phyloP scores from a whole-genome alignment of 2,329 filamentous ascomycete species.

The Dothideomycetes sp. region DNA sequence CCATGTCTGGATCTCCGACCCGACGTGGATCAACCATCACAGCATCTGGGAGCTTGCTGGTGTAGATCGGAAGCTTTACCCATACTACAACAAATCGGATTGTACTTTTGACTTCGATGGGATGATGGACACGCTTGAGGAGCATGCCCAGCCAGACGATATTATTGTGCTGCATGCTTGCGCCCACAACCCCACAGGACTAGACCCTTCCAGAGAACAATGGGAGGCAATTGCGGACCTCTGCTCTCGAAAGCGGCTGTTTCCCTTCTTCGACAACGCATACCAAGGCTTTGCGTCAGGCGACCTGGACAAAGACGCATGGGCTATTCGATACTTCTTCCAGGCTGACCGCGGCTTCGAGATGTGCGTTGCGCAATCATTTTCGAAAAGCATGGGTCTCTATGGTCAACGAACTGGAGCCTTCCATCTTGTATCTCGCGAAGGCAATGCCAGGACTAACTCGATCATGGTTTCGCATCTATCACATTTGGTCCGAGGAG shows the following conservation, averaged over 20 bases:
- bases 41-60: conserved; percentile 20
- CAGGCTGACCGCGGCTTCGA: conserved; percentile 43
- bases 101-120: conserved; percentile 20
- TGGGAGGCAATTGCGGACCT: conserved; percentile 24
- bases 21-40: conserved; percentile 23
- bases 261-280: conserved; percentile 27
- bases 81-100: conserved; percentile 20
- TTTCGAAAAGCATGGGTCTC: conserved; percentile 51
- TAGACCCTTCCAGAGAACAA: conserved; percentile 24
- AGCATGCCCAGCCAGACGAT: conserved; percentile 17
- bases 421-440: conserved; percentile 72
- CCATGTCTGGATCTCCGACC: conserved; percentile 22
- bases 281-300: conserved; percentile 30
- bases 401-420: conserved; percentile 88
- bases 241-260: conserved; percentile 18
- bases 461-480: conserved; percentile 73
- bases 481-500: conserved; percentile 78
- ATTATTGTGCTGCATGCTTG: conserved; percentile 27
- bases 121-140: conserved; percentile 17
- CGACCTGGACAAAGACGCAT: conserved; percentile 23
- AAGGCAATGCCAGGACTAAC: conserved; percentile 41
- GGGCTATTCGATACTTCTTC: conserved; percentile 22
- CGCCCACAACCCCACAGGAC: conserved; percentile 28
- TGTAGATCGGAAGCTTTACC: conserved; percentile 12
- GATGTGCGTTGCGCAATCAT: conserved; percentile 33